These are phyloP conservation scores for Paramecium sonneborni DNA, from an alignment of 73 alveolate genomes.

Conservation along the genomic window DNA sequence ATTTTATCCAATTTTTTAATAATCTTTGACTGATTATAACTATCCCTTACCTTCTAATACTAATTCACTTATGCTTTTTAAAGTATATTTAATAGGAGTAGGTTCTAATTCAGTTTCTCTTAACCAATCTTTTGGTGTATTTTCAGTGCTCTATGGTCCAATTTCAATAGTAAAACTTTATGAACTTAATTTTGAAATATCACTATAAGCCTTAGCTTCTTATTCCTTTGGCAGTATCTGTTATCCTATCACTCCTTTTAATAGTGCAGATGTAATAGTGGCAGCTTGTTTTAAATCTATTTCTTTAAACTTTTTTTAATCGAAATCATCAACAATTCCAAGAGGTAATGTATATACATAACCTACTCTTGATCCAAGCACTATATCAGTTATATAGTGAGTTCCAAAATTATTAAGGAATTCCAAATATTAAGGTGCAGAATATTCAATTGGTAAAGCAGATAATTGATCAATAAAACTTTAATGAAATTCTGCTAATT, in stretches of 20 bases:
- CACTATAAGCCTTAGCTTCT: background rate
- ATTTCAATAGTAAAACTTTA: background rate
- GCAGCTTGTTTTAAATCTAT: background rate
- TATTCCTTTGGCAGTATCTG: conserved; percentile 15
- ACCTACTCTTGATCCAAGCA: conserved; percentile 14
- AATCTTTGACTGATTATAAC: background rate
- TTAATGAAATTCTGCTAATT: background rate
- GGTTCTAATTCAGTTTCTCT: conserved; percentile 44
- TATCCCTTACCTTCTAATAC: conserved; percentile 37
- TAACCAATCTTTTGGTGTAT: background rate
- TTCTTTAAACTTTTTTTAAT: background rate
- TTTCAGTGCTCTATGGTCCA: conserved; percentile 1
- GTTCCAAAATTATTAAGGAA: background rate
- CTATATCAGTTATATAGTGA: background rate
- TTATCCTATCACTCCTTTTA: conserved; percentile 26
- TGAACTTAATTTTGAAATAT: background rate
- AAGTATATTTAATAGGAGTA: background rate
- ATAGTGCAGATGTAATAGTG: conserved; percentile 3
- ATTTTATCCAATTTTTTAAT: conserved; percentile 29
- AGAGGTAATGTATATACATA: background rate
- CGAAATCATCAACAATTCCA: background rate
- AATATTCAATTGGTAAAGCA: conserved; percentile 20
- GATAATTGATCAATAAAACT: background rate
- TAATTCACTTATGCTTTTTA: conserved; percentile 2
- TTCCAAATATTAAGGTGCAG: conserved; percentile 30